phyloP scores from a whole-genome alignment of 257 asterid species.

The Catharanthus roseus region DNA sequence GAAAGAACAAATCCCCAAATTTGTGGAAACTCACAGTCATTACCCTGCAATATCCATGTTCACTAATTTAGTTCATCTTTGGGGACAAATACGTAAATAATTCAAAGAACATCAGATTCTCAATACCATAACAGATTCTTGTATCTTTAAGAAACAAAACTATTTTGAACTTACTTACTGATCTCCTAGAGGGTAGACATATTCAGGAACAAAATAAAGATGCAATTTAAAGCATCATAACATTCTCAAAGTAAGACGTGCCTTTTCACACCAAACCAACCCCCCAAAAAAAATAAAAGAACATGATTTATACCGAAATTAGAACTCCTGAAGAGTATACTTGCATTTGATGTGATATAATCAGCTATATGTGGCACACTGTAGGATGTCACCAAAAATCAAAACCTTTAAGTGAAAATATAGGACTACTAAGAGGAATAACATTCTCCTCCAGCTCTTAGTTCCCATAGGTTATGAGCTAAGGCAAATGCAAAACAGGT shows the following conservation, averaged over 20 bases:
- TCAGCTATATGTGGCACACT: neutral
- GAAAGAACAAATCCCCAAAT: constrained; percentile 93
- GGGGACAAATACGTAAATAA: neutral
- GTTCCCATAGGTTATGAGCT: neutral
- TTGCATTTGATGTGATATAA: neutral
- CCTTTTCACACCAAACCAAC: neutral
- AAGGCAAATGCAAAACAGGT: neutral
- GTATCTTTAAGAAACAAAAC: neutral
- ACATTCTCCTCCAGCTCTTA: neutral
- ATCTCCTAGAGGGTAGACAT: neutral
- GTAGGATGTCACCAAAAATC: neutral
- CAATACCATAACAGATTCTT: neutral
- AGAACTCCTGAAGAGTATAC: neutral
- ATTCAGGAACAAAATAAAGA: neutral
- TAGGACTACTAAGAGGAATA: neutral
- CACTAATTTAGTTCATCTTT: constrained; percentile 11
- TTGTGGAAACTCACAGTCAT: constrained; percentile 99
- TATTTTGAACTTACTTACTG: neutral
- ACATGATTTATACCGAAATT: neutral
- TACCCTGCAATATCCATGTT: constrained; percentile 53
- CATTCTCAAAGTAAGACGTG: neutral
- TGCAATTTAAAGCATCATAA: neutral
- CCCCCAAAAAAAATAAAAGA: no score
- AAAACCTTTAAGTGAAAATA: no score
- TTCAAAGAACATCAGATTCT: neutral